These are phyloP conservation scores for Lentinus brumalis DNA, from an alignment of 768 basidiomycete species.

Conservation along the genomic window DNA sequence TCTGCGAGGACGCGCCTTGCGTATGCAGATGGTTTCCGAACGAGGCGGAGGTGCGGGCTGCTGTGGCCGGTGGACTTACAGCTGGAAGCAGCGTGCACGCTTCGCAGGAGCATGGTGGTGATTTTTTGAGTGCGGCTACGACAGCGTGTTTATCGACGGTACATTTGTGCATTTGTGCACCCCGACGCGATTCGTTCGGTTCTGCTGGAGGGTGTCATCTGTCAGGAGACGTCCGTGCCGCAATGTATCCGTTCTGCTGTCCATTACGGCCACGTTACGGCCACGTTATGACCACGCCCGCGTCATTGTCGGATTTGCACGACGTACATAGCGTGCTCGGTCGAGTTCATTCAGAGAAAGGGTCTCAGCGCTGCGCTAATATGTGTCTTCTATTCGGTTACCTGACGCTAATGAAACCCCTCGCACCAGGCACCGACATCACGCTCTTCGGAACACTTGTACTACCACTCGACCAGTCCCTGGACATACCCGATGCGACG, in stretches of 20 bases:
- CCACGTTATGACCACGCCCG: no score
- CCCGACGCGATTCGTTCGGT: no score
- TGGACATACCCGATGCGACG: constrained; percentile 14
- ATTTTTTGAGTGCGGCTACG: no score
- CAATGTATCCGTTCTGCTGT: background rate
- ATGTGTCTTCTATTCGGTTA: background rate
- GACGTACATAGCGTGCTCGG: background rate
- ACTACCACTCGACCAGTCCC: constrained; percentile 30
- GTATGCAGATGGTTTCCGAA: background rate
- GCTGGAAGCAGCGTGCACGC: no score
- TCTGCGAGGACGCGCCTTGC: background rate
- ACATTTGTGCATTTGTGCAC: no score
- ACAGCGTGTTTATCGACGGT: no score
- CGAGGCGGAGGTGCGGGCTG: background rate
- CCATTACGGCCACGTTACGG: no score
- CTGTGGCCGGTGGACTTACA: background rate
- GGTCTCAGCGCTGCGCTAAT: background rate
- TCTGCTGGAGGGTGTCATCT: no score
- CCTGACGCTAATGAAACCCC: background rate
- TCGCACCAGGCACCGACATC: constrained; percentile 59
- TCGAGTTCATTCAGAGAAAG: background rate
- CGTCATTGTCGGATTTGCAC: background rate
- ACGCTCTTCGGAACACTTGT: constrained; percentile 55
- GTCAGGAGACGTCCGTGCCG: background rate
- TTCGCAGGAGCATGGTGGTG: no score